Evolutionary conservation across 2,329 filamentous ascomycete genomes (phyloP).

Genomic region (Hypocreales sp.): DNA sequence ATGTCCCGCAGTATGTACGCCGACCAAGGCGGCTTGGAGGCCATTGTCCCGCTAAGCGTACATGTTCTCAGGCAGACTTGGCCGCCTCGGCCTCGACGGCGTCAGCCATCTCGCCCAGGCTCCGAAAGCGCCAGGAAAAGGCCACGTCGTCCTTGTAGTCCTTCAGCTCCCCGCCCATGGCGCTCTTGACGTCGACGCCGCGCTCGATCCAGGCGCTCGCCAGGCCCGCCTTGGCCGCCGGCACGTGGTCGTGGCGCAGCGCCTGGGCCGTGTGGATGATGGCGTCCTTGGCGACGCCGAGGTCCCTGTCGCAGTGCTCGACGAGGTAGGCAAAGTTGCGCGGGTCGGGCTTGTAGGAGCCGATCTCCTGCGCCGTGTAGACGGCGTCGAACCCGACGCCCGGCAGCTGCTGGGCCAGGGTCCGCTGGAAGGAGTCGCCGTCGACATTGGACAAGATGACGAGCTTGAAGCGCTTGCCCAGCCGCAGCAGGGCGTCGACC

Average conservation of each 20-base stretch:
- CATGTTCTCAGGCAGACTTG: neutral
- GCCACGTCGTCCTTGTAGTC: conserved; percentile 20
- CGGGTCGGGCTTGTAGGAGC: conserved; percentile 52
- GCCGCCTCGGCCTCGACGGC: conserved; percentile 22
- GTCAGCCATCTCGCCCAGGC: conserved; percentile 44
- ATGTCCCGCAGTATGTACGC: too few relatives aligned
- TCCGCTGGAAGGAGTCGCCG: conserved; percentile 13
- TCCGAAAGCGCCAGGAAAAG: conserved; percentile 37
- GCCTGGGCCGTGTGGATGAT: conserved; percentile 57
- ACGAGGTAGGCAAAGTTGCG: conserved; percentile 54
- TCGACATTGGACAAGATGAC: conserved; percentile 48
- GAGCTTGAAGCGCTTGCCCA: conserved; percentile 38
- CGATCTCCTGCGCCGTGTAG: conserved; percentile 56
- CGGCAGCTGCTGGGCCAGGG: conserved; percentile 21
- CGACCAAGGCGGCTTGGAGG: too few relatives aligned
- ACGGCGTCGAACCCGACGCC: conserved; percentile 42
- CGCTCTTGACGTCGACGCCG: conserved; percentile 20
- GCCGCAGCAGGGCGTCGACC: conserved; percentile 30
- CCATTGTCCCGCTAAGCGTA: neutral
- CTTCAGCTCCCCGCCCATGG: conserved; percentile 8
- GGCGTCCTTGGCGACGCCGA: conserved; percentile 34
- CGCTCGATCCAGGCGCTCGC: conserved; percentile 51
- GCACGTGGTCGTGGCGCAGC: conserved; percentile 50
- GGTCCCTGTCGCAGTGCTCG: conserved; percentile 29
- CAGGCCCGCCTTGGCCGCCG: conserved; percentile 44